Evolutionary conservation across 2,329 filamentous ascomycete species (phyloP).

Genomic region (Penicillium sp.): DNA sequence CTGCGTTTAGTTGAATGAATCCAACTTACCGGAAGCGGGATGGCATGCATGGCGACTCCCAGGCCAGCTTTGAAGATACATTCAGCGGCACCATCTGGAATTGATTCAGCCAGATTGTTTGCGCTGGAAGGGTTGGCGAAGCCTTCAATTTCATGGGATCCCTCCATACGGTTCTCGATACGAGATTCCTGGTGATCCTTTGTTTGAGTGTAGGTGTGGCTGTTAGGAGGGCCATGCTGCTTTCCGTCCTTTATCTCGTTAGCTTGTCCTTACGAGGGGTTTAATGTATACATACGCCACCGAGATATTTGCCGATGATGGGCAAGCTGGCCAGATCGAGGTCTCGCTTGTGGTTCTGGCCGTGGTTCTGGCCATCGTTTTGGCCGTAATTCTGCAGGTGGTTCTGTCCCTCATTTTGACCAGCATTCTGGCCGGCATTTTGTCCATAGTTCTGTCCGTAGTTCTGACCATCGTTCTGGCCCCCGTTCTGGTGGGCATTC

Average conservation of each 20-base stretch:
- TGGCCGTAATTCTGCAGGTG: slow-evolving; percentile 5
- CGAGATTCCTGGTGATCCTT: neutral
- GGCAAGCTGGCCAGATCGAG: slow-evolving; percentile 12
- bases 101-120: neutral
- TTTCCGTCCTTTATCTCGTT: neutral
- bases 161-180: too few relatives aligned
- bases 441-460: neutral
- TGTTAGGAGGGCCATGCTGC: neutral
- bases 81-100: neutral
- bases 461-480: slow-evolving; percentile 8
- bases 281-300: slow-evolving; percentile 3
- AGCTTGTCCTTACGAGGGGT: neutral
- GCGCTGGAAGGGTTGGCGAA: neutral
- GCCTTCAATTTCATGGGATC: neutral
- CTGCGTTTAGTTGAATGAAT: neutral
- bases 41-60: neutral
- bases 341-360: slow-evolving; percentile 9
- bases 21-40: neutral
- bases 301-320: slow-evolving; percentile 13
- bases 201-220: neutral
- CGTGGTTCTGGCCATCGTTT: slow-evolving; percentile 2
- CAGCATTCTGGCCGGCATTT: slow-evolving; percentile 3
- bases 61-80: neutral
- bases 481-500: slow-evolving; percentile 4
- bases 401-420: slow-evolving; percentile 3